Evolutionary conservation across 352 stramenopile species (phyloP).

Genomic region (Globisporangium emineosum): DNA sequence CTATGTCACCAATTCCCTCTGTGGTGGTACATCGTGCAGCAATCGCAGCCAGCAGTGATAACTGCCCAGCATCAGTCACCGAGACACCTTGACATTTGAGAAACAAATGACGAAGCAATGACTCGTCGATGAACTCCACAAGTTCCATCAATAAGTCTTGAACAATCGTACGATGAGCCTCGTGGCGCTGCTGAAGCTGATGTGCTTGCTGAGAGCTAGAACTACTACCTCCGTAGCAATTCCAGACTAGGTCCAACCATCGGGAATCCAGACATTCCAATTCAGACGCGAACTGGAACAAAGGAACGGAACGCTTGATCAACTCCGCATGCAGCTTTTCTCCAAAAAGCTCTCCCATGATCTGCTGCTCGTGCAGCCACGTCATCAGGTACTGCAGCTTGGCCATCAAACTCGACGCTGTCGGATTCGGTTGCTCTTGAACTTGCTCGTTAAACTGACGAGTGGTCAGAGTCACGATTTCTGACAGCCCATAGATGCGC

Average conservation of each 20-base stretch:
- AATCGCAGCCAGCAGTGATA: conserved; percentile 32
- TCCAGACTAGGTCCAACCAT: conserved; percentile 58
- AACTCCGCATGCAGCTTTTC: conserved; percentile 68
- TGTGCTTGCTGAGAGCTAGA: not conserved
- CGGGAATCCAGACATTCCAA: conserved; percentile 27
- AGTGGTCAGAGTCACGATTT: conserved; percentile 50
- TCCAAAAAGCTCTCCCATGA: conserved; percentile 57
- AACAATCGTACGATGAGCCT: conserved; percentile 34
- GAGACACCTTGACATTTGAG: conserved; percentile 21
- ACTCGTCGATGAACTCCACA: conserved; percentile 40
- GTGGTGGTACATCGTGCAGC: conserved; percentile 18
- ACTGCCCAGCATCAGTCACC: conserved; percentile 28
- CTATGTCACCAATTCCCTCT: not conserved
- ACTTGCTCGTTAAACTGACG: conserved; percentile 40
- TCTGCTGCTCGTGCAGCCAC: conserved; percentile 46
- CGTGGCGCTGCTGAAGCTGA: conserved; percentile 34
- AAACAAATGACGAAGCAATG: conserved; percentile 33
- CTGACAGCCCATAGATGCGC: conserved; percentile 64
- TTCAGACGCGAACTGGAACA: conserved; percentile 59
- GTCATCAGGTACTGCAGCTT: conserved; percentile 31
- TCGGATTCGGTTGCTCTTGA: conserved; percentile 29
- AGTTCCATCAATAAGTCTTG: conserved; percentile 59
- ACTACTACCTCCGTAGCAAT: conserved; percentile 37
- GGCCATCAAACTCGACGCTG: conserved; percentile 19
- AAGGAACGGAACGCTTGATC: conserved; percentile 49